These are phyloP conservation scores for Colletotrichum falcatum DNA, from an alignment of 2,329 filamentous ascomycete genomes.

Conservation along the genomic window DNA sequence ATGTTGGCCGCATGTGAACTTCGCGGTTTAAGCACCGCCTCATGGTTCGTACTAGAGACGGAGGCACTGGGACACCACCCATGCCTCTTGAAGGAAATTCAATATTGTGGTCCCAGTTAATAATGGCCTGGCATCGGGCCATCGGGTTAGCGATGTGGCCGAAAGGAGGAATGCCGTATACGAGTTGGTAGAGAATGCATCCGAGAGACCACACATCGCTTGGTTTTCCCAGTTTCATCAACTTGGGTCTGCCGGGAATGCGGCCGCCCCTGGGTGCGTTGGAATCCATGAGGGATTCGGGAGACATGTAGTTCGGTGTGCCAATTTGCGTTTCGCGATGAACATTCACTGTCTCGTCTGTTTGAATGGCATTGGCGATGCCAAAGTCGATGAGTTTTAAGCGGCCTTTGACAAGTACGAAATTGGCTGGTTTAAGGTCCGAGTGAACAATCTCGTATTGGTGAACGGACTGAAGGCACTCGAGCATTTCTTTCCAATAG, in stretches of 20 bases:
- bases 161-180: conserved; percentile 96
- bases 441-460: conserved; percentile 94
- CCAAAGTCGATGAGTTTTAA: conserved; percentile 98
- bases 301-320: conserved; percentile 99
- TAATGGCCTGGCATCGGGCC: conserved; percentile 87
- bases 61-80: conserved; percentile 72
- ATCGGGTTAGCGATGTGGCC: conserved; percentile 91
- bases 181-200: conserved; percentile 98
- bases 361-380: conserved; percentile 96
- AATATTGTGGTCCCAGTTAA: conserved; percentile 80
- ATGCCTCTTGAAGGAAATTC: conserved; percentile 78
- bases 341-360: conserved; percentile 95
- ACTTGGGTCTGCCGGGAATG: conserved; percentile 66
- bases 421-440: conserved; percentile 97
- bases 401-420: conserved; percentile 89
- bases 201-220: conserved; percentile 97
- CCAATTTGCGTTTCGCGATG: conserved; percentile 96
- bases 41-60: conserved; percentile 70
- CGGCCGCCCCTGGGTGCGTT: conserved; percentile 71
- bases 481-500: conserved; percentile 99
- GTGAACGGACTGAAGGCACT: conserved; percentile 92
- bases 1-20: conserved; percentile 71
- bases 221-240: conserved; percentile 96
- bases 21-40: conserved; percentile 73
- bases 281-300: conserved; percentile 90